A percentile compares a stretch with the other conserved stretches of the same genome.
Evolutionary conservation across 345 rosid genomes (phyloP).

Genomic region (Lenwebbia sp.): DNA sequence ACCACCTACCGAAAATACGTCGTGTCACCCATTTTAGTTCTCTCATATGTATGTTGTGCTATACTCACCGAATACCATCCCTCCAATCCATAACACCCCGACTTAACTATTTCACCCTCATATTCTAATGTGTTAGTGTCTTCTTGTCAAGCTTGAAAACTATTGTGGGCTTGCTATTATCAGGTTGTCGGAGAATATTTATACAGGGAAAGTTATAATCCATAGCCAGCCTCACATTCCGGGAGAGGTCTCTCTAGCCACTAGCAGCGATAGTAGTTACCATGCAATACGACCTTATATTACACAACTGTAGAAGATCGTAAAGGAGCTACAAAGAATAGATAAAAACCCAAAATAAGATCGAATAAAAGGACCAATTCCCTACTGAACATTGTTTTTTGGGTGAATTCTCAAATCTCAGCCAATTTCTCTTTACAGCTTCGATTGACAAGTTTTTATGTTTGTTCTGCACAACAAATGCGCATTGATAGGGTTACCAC

Average conservation of each 20-base stretch:
- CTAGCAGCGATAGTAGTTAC: background rate
- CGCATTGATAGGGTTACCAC: background rate
- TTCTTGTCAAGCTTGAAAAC: background rate
- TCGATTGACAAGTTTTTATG: background rate
- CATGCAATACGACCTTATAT: background rate
- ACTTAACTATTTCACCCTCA: background rate
- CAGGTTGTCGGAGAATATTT: background rate
- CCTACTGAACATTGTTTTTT: background rate
- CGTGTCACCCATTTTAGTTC: background rate
- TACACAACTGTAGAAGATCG: background rate
- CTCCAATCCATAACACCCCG: background rate
- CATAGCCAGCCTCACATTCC: background rate
- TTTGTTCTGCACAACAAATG: background rate
- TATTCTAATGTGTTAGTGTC: background rate
- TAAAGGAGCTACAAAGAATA: background rate
- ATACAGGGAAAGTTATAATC: background rate
- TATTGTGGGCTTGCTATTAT: background rate
- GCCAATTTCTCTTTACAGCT: background rate
- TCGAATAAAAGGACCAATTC: background rate
- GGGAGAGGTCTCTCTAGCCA: background rate
- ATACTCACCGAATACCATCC: background rate
- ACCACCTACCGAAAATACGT: background rate
- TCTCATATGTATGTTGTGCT: background rate
- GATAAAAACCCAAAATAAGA: background rate
- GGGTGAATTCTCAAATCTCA: background rate